phyloP scores from a whole-genome alignment of 768 basidiomycete genomes.

The Podaxis carcinomalis region DNA sequence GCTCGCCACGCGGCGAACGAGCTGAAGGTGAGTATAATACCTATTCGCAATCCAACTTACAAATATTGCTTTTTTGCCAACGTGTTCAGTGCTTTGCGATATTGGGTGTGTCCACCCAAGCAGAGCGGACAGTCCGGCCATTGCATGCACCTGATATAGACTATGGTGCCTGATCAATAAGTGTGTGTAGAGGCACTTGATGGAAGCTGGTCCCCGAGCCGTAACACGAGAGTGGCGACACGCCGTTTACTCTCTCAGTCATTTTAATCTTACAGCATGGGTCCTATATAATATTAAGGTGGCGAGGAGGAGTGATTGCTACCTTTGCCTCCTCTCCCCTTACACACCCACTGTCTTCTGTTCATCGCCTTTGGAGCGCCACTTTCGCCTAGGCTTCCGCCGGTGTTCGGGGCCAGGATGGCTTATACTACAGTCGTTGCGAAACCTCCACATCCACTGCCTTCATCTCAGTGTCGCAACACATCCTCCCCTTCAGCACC shows the following conservation, averaged over 20 bases:
- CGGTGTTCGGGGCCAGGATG: background rate
- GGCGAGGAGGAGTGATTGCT: background rate
- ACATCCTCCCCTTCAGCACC: background rate
- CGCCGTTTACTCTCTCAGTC: background rate
- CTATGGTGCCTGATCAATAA: conserved; percentile 1
- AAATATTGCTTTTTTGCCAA: background rate
- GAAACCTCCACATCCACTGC: background rate
- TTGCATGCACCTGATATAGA: background rate
- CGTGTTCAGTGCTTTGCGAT: background rate
- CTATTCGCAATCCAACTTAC: background rate
- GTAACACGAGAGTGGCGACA: background rate
- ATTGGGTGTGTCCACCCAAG: background rate
- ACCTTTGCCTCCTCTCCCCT: background rate
- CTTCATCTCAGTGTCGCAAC: background rate
- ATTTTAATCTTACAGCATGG: conserved; percentile 7
- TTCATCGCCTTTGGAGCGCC: background rate
- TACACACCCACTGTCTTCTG: background rate
- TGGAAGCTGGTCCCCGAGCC: background rate
- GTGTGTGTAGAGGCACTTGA: background rate
- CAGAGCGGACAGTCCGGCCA: background rate
- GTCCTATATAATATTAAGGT: background rate
- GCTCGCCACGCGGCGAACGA: background rate
- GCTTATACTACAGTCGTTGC: background rate
- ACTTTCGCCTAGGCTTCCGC: background rate
- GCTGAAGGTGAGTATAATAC: background rate